A percentile compares a stretch with the other conserved stretches of the same genome.
These are phyloP conservation scores for Wickerhamomyces tratensis DNA, from an alignment of 805 yeast genomes.

Conservation along the genomic window DNA sequence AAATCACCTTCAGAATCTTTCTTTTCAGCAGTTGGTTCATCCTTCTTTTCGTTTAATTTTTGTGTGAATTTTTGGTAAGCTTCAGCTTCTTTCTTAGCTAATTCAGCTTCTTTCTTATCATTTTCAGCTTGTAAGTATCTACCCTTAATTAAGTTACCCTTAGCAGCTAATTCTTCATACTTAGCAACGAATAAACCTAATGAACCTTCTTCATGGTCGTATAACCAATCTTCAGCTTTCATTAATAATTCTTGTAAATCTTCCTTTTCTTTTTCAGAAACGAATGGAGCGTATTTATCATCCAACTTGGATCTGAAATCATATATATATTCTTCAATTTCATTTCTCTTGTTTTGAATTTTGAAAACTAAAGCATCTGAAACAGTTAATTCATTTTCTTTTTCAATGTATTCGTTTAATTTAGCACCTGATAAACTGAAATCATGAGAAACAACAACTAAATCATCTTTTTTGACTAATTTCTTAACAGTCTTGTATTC, in stretches of 20 bases:
- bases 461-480: slow-evolving; percentile 83
- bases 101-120: slow-evolving; percentile 84
- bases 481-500: slow-evolving; percentile 85
- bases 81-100: slow-evolving; percentile 81
- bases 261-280: slow-evolving; percentile 83
- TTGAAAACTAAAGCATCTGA: slow-evolving; percentile 96
- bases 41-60: slow-evolving; percentile 22
- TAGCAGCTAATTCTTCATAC: slow-evolving; percentile 91
- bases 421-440: slow-evolving; percentile 48
- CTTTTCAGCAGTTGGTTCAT: slow-evolving; percentile 11
- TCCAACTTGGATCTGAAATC: slow-evolving; percentile 95
- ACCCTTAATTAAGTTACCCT: slow-evolving; percentile 93
- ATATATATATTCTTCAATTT: slow-evolving; percentile 96
- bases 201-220: slow-evolving; percentile 93
- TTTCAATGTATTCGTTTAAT: slow-evolving; percentile 61
- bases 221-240: slow-evolving; percentile 96
- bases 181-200: slow-evolving; percentile 97
- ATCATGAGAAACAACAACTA: slow-evolving; percentile 50
- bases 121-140: slow-evolving; percentile 91
- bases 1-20: slow-evolving; percentile 31
- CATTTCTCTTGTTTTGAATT: slow-evolving; percentile 98
- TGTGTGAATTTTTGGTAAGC: slow-evolving; percentile 34
- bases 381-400: slow-evolving; percentile 74
- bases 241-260: slow-evolving; percentile 63
- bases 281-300: slow-evolving; percentile 81